Evolutionary conservation across 2,329 filamentous ascomycete genomes (phyloP).

Genomic region (Westerdykella sp.): DNA sequence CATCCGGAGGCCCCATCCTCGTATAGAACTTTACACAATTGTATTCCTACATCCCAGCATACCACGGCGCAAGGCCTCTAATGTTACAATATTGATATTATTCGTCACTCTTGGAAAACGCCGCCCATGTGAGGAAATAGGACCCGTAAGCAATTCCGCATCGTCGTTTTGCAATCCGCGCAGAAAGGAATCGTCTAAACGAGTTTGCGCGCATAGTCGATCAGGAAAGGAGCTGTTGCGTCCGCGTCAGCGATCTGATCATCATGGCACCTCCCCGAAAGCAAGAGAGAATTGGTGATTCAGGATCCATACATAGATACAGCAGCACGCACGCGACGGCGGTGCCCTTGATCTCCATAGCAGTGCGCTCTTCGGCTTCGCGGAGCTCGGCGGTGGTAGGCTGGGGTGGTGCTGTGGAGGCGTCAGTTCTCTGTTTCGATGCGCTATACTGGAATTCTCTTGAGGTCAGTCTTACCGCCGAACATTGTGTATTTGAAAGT

Average conservation of each 20-base stretch:
- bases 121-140: neutral
- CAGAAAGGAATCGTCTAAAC: conserved; percentile 28
- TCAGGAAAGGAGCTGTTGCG: conserved; percentile 47
- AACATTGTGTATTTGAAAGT: neutral
- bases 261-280: neutral
- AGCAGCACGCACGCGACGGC: conserved; percentile 60
- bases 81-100: too few relatives aligned
- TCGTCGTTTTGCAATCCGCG: too few relatives aligned
- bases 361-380: conserved; percentile 56
- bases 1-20: too few relatives aligned
- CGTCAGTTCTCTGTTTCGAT: conserved; percentile 28
- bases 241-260: neutral
- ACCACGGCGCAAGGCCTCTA: too few relatives aligned
- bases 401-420: conserved; percentile 4
- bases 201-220: conserved; percentile 50
- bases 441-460: conserved; percentile 18
- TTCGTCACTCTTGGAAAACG: neutral
- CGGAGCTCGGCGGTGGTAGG: neutral
- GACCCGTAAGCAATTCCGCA: conserved; percentile 6
- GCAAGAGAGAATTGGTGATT: neutral
- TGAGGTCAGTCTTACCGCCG: neutral
- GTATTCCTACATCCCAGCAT: too few relatives aligned
- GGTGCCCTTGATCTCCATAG: conserved; percentile 61
- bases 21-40: too few relatives aligned
- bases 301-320: conserved; percentile 62